Percentiles rank a stretch among this genome's conserved stretches.
Conservation (phyloP, 208 protist genomes). For the Acanthamoeba triangularis region DNA sequence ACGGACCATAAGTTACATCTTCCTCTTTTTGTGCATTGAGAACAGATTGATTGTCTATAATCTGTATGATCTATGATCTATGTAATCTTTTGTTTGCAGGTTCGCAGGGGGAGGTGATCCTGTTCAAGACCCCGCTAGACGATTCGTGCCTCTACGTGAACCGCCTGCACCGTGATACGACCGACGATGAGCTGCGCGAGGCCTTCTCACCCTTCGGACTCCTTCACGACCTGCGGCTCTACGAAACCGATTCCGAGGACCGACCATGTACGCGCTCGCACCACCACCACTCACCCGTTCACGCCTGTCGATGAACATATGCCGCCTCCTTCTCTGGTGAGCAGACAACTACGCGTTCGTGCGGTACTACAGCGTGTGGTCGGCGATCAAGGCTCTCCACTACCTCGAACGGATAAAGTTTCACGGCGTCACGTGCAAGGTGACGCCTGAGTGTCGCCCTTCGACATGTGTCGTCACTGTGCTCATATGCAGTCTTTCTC, state of each 20-base stretch:
- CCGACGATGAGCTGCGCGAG: conserved; percentile 53
- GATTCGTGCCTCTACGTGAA: conserved; percentile 27
- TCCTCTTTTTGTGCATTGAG: background rate
- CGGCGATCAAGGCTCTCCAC: conserved; percentile 34
- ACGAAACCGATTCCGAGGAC: conserved; percentile 21
- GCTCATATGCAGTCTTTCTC: too few species aligned
- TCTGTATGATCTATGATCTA: too few species aligned
- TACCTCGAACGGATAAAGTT: background rate
- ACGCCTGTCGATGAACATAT: too few species aligned
- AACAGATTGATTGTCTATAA: background rate
- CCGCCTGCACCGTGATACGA: conserved; percentile 54
- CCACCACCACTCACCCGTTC: too few species aligned
- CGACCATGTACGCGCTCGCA: conserved; percentile 1
- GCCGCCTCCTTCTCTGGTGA: background rate
- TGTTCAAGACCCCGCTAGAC: conserved; percentile 54
- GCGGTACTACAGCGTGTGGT: conserved; percentile 59
- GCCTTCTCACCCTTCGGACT: conserved; percentile 47
- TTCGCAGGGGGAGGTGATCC: conserved; percentile 37
- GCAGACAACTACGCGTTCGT: conserved; percentile 71
- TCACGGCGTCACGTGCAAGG: conserved; percentile 53
- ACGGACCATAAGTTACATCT: background rate
- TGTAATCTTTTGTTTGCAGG: background rate
- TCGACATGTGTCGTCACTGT: too few species aligned
- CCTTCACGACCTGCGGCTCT: conserved; percentile 54
- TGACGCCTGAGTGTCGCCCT: too few species aligned